A percentile compares a stretch with the other conserved stretches of the same genome.
Conservation (phyloP, 192 early-diverging fungal species). For the Powellomyces hirtus region DNA sequence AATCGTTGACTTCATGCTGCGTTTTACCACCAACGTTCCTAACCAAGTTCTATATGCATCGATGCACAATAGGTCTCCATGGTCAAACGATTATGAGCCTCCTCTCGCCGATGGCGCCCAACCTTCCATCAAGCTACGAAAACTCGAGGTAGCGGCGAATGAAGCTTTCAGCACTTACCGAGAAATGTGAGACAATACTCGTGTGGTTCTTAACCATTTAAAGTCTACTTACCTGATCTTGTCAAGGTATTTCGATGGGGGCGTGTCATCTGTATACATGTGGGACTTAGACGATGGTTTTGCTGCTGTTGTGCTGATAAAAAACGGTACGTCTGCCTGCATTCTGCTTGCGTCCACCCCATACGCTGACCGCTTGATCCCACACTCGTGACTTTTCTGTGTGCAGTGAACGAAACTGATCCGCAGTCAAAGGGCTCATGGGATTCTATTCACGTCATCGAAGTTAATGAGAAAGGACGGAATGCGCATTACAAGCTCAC, state of each 20-base stretch:
- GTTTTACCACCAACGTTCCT: too few species aligned
- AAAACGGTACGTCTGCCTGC: constrained; percentile 70
- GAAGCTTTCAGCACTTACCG: constrained; percentile 96
- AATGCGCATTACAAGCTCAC: constrained; percentile 94
- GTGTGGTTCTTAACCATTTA: neutral
- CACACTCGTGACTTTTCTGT: neutral
- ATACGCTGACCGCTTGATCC: neutral
- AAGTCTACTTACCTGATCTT: constrained; percentile 4
- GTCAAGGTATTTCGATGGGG: constrained; percentile 91
- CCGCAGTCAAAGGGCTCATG: constrained; percentile 67
- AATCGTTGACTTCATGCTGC: too few species aligned
- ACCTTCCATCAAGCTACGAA: constrained; percentile 78
- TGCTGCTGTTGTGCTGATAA: constrained; percentile 92
- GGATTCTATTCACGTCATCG: constrained; percentile 98
- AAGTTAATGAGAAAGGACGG: constrained; percentile 76
- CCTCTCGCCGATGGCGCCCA: constrained; percentile 66
- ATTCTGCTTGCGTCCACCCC: too few species aligned
- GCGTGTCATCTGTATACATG: constrained; percentile 94
- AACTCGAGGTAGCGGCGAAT: constrained; percentile 88
- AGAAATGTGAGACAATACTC: constrained; percentile 66
- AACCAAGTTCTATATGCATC: too few species aligned
- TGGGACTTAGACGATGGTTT: constrained; percentile 90
- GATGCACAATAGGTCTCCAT: constrained; percentile 88
- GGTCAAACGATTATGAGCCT: constrained; percentile 95
- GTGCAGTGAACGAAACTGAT: constrained; percentile 14